Evolutionary conservation across 2,329 filamentous ascomycete species (phyloP), one percentile per base, ranked within the genome.

Genomic region (Colletotrichum gloeosporioides): DNA sequence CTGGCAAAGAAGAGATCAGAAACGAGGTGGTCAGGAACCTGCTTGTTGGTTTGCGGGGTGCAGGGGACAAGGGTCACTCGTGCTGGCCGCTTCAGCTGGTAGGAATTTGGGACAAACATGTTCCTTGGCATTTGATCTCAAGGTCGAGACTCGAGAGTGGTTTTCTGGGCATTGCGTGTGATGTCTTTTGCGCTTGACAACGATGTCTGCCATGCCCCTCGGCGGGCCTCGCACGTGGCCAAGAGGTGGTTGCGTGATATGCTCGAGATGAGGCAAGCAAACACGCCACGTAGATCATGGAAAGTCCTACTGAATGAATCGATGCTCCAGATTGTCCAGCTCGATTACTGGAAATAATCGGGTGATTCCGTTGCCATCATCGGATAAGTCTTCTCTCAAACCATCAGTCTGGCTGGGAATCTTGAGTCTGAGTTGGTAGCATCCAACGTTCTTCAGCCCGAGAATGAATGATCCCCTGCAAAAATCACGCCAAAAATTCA

Each of bases 341-440:
- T 3, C 6, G 6, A 36, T 36, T 3, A 36, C 6, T 6, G 6
- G 34, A 8, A 18, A 18, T 18, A 18, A 5, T 18, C 36, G 36
- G 36, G 4, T 18, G 16, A 18, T 4, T 0, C 1, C 16, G 18
- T 18, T 5, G 36, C 4, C 16, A 39, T 5, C 8, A 18, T 49
- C 44, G n/a, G n/a, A 49, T 1, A n/a, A 3, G 18, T 18, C 39
- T 4, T 4, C 44, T 49, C 10, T 49, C 10, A 22, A 49, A 22
- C 0, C 2, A 12, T 4, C n/a, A 22, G 44, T 4, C 10, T 22
- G 3, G 6, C 18, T 1, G 1, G 2, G 10, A 2, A 22, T 12
- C 2, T 22, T 22, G n/a, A 10, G 44, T 49, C n/a, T 13, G 6
- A 49, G 44, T 6, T n/a, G 2, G 4, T 7, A 13, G 44, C 44